These are phyloP conservation scores for Xylaria grammica DNA, from an alignment of 495 filamentous ascomycete genomes.

Conservation along the genomic window DNA sequence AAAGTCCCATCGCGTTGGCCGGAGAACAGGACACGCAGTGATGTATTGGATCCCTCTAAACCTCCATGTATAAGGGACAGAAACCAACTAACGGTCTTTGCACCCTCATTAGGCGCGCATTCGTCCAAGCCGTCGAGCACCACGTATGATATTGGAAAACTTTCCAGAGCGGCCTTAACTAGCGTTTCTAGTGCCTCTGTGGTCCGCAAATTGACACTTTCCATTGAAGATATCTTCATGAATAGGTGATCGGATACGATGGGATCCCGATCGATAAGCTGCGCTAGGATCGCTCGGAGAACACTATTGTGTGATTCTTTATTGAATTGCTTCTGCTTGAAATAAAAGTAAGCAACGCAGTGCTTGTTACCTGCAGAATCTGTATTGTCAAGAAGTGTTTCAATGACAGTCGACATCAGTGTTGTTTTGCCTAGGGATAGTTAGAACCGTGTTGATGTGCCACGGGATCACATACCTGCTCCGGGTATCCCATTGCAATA, in stretches of 20 bases:
- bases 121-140: slow-evolving; percentile 24
- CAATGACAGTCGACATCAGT: slow-evolving; percentile 14
- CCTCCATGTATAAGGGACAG: slow-evolving; percentile 10
- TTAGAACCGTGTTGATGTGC: background rate
- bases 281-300: slow-evolving; percentile 20
- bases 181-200: slow-evolving; percentile 4
- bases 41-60: background rate
- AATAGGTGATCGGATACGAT: slow-evolving; percentile 2
- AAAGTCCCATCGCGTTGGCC: slow-evolving; percentile 22
- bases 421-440: slow-evolving; percentile 21
- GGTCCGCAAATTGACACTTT: slow-evolving; percentile 8
- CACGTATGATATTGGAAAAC: slow-evolving; percentile 3
- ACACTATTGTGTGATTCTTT: slow-evolving; percentile 13
- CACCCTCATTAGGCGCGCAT: slow-evolving; percentile 12
- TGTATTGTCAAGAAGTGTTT: background rate
- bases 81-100: slow-evolving; percentile 17
- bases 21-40: slow-evolving; percentile 18
- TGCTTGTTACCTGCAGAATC: background rate
- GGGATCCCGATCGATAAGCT: slow-evolving; percentile 15
- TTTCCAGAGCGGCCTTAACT: slow-evolving; percentile 7
- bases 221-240: background rate
- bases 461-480: slow-evolving; percentile 15
- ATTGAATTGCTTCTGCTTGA: slow-evolving; percentile 18
- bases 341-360: slow-evolving; percentile 19
- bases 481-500: slow-evolving; percentile 24